Evolutionary conservation across 2,329 filamentous ascomycete species (phyloP), one percentile per base, ranked within the genome.

Genomic region (Fusarium pseudonygamai): DNA sequence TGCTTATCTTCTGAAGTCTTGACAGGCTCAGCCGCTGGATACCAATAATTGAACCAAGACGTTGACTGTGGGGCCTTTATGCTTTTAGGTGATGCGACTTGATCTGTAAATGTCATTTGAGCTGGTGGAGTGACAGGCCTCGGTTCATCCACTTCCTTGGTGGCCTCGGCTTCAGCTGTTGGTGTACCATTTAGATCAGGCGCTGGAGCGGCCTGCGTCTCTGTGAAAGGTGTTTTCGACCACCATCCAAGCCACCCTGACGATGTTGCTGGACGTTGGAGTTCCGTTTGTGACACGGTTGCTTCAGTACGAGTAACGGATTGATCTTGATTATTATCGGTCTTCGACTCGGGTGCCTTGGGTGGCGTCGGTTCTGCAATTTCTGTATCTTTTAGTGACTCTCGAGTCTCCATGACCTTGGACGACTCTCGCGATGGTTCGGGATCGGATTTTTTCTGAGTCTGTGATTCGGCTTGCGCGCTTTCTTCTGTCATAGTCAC

Each of bases 161-260:
- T 64, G 52, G 52, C 20, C 46, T 73, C 63, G 22, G 24, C 39
- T 13, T 68, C 71, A 24, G 39, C 36, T 28, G 32, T 32, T 34
- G 68, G 47, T 75, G 74, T 62, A 78, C 74, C 53, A 67, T 64
- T 59, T 55, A 49, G 32, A 6, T 64, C 47, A 24, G 67, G 40
- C 18, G 13, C 30, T 24, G 67, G 43, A n/a, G 56, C 50, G 13
- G 64, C 26, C 30, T 76, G 71, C 14, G 73, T 73, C 34, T 79
- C 80, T 14, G 73, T 74, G 39, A 78, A 71, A n/a, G 79, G 76
- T 18, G 74, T 72, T 55, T 69, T 80, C 22, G 77, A 78, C 77
- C 88, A 81, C 88, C 89, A 90, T 37, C 87, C 85, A 22, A 90
- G 79, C 89, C 89, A 91, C 26, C 87, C 84, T 32, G 86, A 84